Conservation (phyloP, 768 basidiomycete genomes). For the Termitomyces titanicus region DNA sequence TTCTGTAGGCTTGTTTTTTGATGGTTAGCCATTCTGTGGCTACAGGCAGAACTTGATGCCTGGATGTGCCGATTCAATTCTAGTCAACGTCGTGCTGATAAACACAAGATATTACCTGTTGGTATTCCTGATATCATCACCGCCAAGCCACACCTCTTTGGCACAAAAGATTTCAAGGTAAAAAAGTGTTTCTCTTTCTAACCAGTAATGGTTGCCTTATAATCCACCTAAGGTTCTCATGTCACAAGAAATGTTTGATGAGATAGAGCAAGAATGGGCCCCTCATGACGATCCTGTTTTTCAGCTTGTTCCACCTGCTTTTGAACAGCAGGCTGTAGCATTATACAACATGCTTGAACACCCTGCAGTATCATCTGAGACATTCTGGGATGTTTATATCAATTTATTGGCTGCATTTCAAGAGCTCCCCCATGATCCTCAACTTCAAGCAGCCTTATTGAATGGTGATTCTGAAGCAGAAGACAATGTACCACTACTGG, state of each 20-base stretch:
- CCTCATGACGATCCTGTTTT: conserved; percentile 18
- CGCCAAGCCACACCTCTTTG: conserved; percentile 20
- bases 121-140: conserved; percentile 26
- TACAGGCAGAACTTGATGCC: conserved; percentile 30
- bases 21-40: conserved; percentile 33
- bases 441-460: neutral
- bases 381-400: conserved; percentile 12
- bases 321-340: conserved; percentile 4
- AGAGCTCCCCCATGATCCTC: neutral
- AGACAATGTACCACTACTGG: neutral
- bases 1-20: conserved; percentile 28
- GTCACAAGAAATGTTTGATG: conserved; percentile 10
- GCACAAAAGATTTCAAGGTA: conserved; percentile 30
- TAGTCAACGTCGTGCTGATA: conserved; percentile 16
- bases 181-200: neutral
- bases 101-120: conserved; percentile 34
- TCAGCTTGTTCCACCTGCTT: conserved; percentile 14
- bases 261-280: conserved; percentile 13
- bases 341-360: conserved; percentile 12
- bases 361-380: conserved; percentile 7
- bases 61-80: conserved; percentile 18
- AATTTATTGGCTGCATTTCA: neutral
- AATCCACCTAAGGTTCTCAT: conserved; percentile 11
- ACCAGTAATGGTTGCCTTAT: neutral
- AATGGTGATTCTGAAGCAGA: neutral